Evolutionary conservation across 2,329 filamentous ascomycete species (phyloP), one percentile per base, ranked within the genome.

Genomic region (Alternaria novae-zelandiae): DNA sequence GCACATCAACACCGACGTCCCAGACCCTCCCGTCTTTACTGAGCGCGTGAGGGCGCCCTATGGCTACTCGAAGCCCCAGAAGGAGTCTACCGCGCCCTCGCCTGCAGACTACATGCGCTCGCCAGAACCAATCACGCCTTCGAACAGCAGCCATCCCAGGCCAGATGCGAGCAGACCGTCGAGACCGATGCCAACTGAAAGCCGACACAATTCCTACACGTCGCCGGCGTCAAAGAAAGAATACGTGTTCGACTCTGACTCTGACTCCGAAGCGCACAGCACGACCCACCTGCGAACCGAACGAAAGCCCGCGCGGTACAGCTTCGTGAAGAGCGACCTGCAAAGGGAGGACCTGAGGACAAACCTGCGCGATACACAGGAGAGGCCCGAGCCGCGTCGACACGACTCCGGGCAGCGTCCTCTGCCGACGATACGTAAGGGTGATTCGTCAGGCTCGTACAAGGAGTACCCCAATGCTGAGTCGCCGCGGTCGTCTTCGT

Each of bases 61-160:
- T 68, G 77, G 82, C 2, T 83, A 78, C 65, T 81, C 79, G 8
- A 81, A 78, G 54, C 71, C 79, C 6, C 73, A 78, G 36, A 78
- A 72, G 30, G 76, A 74, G 59, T 73, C 59, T 43, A 71, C 59
- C 58, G 72, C 76, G 6, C 73, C 74, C 2, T 79, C 79, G 44
- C 78, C 79, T 41, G 77, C 73, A 25, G 83, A 83, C 28, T 82
- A 78, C 26, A 80, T 82, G 54, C 76, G 85, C 17, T 85, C 86
- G 8, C 84, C 85, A 25, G 84, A 86, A 64, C 71, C 81, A 6
- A 76, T 83, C 44, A 82, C 82, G 26, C 82, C 83, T 6, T 74
- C 76, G 17, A 72, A 68, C 11, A 71, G 71, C 59, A 67, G 70
- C 69, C 60, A 73, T 68, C 61, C 76, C 63, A 67, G 70, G 57